phyloP scores from a whole-genome alignment of 352 stramenopile species.

The Globisporangium okanoganense region DNA sequence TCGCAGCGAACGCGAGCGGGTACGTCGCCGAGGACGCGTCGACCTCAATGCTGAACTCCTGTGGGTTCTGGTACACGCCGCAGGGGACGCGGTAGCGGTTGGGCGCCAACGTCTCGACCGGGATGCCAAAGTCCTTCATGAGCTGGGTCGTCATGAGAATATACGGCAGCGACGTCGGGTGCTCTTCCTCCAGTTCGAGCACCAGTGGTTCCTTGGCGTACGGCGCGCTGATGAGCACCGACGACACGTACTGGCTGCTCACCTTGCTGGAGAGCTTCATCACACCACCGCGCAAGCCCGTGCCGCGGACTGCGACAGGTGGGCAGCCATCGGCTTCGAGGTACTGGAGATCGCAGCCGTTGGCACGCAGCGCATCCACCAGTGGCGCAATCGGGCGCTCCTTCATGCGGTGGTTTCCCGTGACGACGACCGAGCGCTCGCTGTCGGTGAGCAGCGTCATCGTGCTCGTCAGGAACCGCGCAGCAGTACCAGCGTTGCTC shows the following conservation, averaged over 20 bases:
- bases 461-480: conserved; percentile 93
- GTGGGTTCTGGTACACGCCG: conserved; percentile 68
- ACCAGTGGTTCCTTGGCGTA: conserved; percentile 74
- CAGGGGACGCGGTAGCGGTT: conserved; percentile 76
- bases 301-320: conserved; percentile 73
- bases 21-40: conserved; percentile 97
- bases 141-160: conserved; percentile 92
- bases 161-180: conserved; percentile 97
- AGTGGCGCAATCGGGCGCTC: conserved; percentile 96
- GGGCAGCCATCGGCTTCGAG: conserved; percentile 59
- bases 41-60: conserved; percentile 87
- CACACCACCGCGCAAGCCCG: conserved; percentile 65
- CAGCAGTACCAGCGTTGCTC: conserved; percentile 91
- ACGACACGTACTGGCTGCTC: conserved; percentile 96
- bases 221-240: conserved; percentile 94
- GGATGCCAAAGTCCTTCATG: conserved; percentile 96
- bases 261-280: conserved; percentile 92
- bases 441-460: conserved; percentile 59
- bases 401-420: conserved; percentile 95
- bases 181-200: conserved; percentile 93
- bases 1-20: conserved; percentile 95
- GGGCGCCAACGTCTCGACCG: conserved; percentile 86
- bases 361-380: conserved; percentile 91
- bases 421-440: conserved; percentile 68
- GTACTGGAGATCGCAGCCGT: conserved; percentile 79